Conservation (phyloP, 768 basidiomycete genomes). For the Mycena rebaudengoi region DNA sequence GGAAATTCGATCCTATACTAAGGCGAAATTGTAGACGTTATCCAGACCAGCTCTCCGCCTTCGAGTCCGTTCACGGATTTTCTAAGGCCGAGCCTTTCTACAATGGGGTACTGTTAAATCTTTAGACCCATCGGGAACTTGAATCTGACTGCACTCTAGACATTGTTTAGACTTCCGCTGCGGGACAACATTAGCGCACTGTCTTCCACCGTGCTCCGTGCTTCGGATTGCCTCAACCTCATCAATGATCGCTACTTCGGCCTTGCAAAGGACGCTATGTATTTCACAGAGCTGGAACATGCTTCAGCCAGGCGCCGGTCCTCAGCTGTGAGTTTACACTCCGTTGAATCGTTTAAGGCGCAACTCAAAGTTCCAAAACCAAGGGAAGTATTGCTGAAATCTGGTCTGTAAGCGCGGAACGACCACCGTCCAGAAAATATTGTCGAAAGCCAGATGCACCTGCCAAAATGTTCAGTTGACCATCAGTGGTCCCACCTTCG, state of each 20-base stretch:
- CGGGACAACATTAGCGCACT: conserved; percentile 11
- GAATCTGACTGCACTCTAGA: conserved; percentile 8
- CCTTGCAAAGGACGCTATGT: conserved; percentile 20
- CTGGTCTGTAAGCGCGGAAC: conserved; percentile 4
- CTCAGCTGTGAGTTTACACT: conserved; percentile 4
- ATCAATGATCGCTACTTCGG: conserved; percentile 19
- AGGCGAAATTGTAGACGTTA: conserved; percentile 5
- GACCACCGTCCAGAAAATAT: not conserved
- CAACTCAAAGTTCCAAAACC: not conserved
- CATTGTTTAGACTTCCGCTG: conserved; percentile 29
- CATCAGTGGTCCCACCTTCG: not conserved
- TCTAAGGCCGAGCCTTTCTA: conserved; percentile 3
- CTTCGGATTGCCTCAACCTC: conserved; percentile 22
- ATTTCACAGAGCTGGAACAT: conserved; percentile 20
- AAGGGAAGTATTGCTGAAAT: conserved; percentile 3
- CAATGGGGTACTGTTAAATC: conserved; percentile 9
- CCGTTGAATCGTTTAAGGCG: not conserved
- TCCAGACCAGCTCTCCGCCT: conserved; percentile 21
- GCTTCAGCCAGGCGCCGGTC: conserved; percentile 10
- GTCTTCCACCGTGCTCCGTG: conserved; percentile 6
- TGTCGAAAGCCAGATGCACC: not conserved
- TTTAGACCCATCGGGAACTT: not conserved
- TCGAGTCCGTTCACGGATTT: conserved; percentile 27
- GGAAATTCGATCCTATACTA: not conserved
- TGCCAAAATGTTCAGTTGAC: not conserved